Percentiles rank a stretch among this genome's conserved stretches.
These are phyloP conservation scores for Penicillium expansum DNA, from an alignment of 2,329 filamentous ascomycete genomes.

Conservation along the genomic window DNA sequence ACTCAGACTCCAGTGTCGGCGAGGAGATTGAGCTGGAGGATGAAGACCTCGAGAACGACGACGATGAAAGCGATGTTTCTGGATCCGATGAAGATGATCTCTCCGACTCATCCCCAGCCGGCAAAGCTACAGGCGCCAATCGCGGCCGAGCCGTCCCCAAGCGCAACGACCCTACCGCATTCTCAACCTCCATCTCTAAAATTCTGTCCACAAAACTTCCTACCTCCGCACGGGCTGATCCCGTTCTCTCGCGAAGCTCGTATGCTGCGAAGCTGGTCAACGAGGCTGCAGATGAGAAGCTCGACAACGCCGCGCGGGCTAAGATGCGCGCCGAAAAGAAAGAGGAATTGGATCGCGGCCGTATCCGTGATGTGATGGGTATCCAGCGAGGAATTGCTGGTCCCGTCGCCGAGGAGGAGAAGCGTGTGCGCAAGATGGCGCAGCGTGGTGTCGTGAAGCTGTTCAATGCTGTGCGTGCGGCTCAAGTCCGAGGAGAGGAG, in stretches of 20 bases:
- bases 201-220: slow-evolving; percentile 89
- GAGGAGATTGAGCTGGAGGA: slow-evolving; percentile 34
- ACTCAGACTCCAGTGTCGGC: slow-evolving; percentile 25
- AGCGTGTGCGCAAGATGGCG: slow-evolving; percentile 77
- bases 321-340: slow-evolving; percentile 79
- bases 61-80: slow-evolving; percentile 42
- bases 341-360: slow-evolving; percentile 76
- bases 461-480: slow-evolving; percentile 91
- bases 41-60: slow-evolving; percentile 28
- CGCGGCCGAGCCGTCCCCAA: slow-evolving; percentile 53
- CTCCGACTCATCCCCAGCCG: slow-evolving; percentile 42
- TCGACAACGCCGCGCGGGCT: slow-evolving; percentile 77
- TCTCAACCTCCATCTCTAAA: slow-evolving; percentile 89
- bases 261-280: slow-evolving; percentile 70
- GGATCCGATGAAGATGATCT: slow-evolving; percentile 40
- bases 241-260: slow-evolving; percentile 82
- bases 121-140: slow-evolving; percentile 37
- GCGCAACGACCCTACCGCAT: slow-evolving; percentile 86
- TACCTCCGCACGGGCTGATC: slow-evolving; percentile 76
- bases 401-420: slow-evolving; percentile 66
- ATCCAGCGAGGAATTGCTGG: slow-evolving; percentile 55
- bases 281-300: slow-evolving; percentile 68
- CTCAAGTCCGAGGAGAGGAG: slow-evolving; percentile 83
- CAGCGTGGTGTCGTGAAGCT: slow-evolving; percentile 93
- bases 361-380: slow-evolving; percentile 80